A percentile compares a stretch with the other conserved stretches of the same genome.
Evolutionary conservation across 306 rosid genomes (phyloP).

Genomic region (Cyamopsis tetragonoloba): DNA sequence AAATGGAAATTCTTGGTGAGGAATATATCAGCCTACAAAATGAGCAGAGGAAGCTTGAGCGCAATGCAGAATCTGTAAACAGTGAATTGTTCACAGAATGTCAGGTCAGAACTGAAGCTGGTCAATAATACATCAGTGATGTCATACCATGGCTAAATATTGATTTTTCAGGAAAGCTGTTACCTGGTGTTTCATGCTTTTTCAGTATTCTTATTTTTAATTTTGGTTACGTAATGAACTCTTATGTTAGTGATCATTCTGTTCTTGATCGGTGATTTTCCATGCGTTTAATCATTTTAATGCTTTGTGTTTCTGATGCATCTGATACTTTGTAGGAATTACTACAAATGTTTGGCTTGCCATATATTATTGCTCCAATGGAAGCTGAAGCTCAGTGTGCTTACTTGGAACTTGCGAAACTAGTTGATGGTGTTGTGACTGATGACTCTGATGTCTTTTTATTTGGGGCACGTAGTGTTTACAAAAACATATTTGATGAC

Average conservation of each 20-base stretch:
- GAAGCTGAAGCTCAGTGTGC: slow-evolving; percentile 99
- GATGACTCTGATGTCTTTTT: slow-evolving; percentile 92
- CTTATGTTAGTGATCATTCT: neutral
- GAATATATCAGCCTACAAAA: slow-evolving; percentile 59
- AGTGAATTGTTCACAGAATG: slow-evolving; percentile 87
- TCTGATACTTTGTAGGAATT: slow-evolving; percentile 58
- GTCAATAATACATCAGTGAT: neutral
- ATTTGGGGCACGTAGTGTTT: slow-evolving; percentile 90
- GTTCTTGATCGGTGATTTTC: slow-evolving; percentile 2
- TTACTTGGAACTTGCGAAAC: slow-evolving; percentile 68
- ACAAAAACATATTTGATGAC: slow-evolving; percentile 96
- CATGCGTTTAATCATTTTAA: neutral
- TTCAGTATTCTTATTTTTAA: neutral
- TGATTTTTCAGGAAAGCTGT: neutral
- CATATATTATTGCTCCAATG: slow-evolving; percentile 95
- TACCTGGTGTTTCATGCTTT: slow-evolving; percentile 9
- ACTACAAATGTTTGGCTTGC: slow-evolving; percentile 95
- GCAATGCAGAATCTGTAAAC: slow-evolving; percentile 84
- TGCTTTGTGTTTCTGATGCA: slow-evolving; percentile 20
- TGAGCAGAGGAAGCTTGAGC: slow-evolving; percentile 83
- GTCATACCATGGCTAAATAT: slow-evolving; percentile 3
- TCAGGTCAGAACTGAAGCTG: slow-evolving; percentile 57
- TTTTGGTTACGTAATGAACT: neutral
- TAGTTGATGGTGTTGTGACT: slow-evolving; percentile 98
- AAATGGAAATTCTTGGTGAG: slow-evolving; percentile 60